phyloP scores from a whole-genome alignment of 352 stramenopile species.

The Globisporangium middletonii region DNA sequence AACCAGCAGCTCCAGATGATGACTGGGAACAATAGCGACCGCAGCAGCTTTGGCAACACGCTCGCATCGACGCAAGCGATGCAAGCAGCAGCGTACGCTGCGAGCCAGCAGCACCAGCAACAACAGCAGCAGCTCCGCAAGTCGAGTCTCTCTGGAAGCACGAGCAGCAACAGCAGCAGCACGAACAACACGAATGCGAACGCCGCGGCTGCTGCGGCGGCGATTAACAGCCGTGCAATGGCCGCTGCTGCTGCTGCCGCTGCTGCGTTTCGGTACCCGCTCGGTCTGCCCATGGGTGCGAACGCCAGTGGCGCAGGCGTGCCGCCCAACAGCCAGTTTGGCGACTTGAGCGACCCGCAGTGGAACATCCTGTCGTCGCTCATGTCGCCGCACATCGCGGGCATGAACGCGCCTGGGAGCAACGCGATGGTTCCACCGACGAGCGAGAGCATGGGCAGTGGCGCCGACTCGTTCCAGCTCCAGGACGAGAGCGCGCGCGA shows the following conservation, averaged over 20 bases:
- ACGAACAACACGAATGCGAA: not conserved
- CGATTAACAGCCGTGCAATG: constrained; percentile 13
- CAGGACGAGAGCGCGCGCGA: constrained; percentile 45
- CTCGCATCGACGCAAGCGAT: constrained; percentile 8
- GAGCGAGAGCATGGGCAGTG: constrained; percentile 25
- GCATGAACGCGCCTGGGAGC: constrained; percentile 12
- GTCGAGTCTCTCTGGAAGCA: constrained; percentile 1
- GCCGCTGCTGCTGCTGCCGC: constrained; percentile 26
- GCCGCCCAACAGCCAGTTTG: constrained; percentile 12
- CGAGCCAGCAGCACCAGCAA: constrained; percentile 2
- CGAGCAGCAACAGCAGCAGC: constrained; percentile 14
- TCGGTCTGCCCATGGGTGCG: constrained; percentile 16
- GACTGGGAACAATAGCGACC: not conserved
- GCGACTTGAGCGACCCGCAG: constrained; percentile 57
- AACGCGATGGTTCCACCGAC: constrained; percentile 11
- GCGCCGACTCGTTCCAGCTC: constrained; percentile 36
- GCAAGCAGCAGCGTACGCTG: constrained; percentile 10
- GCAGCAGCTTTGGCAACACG: constrained; percentile 5
- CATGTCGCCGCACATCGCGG: constrained; percentile 60
- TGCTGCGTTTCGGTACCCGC: constrained; percentile 29
- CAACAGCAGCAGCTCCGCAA: constrained; percentile 5
- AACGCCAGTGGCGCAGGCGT: constrained; percentile 1
- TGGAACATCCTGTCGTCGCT: constrained; percentile 78
- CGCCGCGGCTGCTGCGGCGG: not conserved
- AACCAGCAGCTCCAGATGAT: constrained; percentile 12